Base-by-base conservation (phyloP, 768 basidiomycete genomes). In the Albatrellus ellisii region DNA sequence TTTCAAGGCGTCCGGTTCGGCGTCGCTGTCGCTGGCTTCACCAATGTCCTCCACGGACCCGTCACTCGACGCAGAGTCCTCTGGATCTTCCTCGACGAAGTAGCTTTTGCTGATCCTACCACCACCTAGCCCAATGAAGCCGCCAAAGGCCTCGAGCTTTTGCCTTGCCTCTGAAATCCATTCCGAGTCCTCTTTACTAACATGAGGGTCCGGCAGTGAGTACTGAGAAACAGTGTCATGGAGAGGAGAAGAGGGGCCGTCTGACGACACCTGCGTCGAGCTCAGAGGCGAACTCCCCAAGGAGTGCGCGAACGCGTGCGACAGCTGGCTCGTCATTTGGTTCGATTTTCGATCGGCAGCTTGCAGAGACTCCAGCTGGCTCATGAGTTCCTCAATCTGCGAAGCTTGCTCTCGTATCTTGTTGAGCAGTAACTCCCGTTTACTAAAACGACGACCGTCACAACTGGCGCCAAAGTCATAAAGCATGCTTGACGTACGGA, bases 81-180 rank as follows among this genome's bases (percentile, higher is more conserved):
- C 50, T 31, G 44, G 33, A 28, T 49, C 47, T 10, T 50, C 43
- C 17, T 46, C 36, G 21, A 51, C 50, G 26, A 51, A 73, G 58
- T 65, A 71, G 48, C 60, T 67, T 54, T 66, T 68, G 15, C 39
- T 71, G 54, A 72, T 65, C 25, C 67, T 62, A 2, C 72, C 64
- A 38, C 74, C 75, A 24, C 72, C 76, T 46, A 75, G 69, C 26
- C 69, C 77, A 44, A 85, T 75, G 54, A 75, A 73, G 12, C 68
- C 72, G 10, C 74, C 79, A 46, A 83, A 79, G 42, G 79, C 75
- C 43, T 74, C 67, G 36, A 86, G 65, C 27, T 73, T 77, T 45
- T 76, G 72, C 39, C 75, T 71, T 0, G 84, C 84, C 55, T 77
- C 79, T 6, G 75, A 66, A 42, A 88, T 77, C 85, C 85, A 88